phyloP scores from a whole-genome alignment of 306 rosid genomes.

The Elaeagnus macrophylla region DNA sequence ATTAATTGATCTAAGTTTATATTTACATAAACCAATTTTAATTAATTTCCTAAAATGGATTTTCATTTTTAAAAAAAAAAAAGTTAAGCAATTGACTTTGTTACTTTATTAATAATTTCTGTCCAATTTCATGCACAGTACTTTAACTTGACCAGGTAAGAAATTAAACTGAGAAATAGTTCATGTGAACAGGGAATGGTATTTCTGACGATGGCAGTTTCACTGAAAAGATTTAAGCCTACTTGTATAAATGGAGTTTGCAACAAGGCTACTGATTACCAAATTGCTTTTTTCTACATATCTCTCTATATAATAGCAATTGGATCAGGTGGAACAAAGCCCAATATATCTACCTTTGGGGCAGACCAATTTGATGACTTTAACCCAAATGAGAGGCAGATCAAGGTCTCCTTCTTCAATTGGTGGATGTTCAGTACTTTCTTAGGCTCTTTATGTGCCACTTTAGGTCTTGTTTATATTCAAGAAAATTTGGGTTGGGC shows the following conservation, averaged over 20 bases:
- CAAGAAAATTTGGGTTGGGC: conserved; percentile 80
- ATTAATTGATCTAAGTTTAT: too few relatives aligned
- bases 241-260: conserved; percentile 42
- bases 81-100: too few relatives aligned
- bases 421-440: conserved; percentile 72
- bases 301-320: conserved; percentile 58
- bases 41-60: too few relatives aligned
- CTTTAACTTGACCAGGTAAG: too few relatives aligned
- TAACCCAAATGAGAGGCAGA: conserved; percentile 34
- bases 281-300: conserved; percentile 38
- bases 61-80: too few relatives aligned
- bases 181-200: conserved; percentile 38
- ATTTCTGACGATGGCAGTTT: conserved; percentile 47
- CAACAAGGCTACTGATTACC: conserved; percentile 35
- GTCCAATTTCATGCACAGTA: too few relatives aligned
- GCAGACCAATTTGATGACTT: conserved; percentile 81
- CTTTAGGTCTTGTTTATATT: conserved; percentile 56
- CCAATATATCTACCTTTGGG: conserved; percentile 65
- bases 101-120: too few relatives aligned
- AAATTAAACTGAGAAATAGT: background rate
- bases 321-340: conserved; percentile 63
- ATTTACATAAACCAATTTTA: too few relatives aligned
- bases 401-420: conserved; percentile 67
- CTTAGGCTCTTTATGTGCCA: conserved; percentile 49
- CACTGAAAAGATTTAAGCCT: conserved; percentile 42